A percentile compares a stretch with the other conserved stretches of the same genome.
Evolutionary conservation across 495 filamentous ascomycete species (phyloP).

Genomic region (Ascobolus immersus): DNA sequence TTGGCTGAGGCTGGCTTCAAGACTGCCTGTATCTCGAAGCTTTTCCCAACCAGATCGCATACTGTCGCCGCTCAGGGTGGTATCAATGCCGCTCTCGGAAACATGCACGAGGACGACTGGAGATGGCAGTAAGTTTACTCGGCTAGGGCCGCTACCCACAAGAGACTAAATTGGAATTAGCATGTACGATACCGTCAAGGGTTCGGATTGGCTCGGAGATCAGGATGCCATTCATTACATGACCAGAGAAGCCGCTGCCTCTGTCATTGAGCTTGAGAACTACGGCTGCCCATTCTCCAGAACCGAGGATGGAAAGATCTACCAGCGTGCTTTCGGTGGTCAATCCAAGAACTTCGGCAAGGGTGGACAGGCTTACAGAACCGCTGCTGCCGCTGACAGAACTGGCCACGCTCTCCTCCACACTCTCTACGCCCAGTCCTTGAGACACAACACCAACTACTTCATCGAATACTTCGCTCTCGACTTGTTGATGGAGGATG

Average conservation of each 20-base stretch:
- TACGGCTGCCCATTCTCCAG: constrained; percentile 95
- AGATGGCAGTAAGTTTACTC: constrained; percentile 43
- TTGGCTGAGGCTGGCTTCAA: constrained; percentile 95
- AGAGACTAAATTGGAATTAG: background rate
- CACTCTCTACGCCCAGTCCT: constrained; percentile 92
- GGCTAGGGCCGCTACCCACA: background rate
- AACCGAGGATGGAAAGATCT: constrained; percentile 92
- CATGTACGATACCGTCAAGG: constrained; percentile 99
- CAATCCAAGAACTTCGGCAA: constrained; percentile 88
- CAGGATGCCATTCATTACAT: constrained; percentile 99
- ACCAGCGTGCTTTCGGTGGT: constrained; percentile 93
- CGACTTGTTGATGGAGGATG: constrained; percentile 89
- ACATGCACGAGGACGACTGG: constrained; percentile 88
- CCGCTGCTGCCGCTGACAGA: constrained; percentile 73
- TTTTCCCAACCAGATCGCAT: constrained; percentile 87
- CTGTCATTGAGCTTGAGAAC: constrained; percentile 84
- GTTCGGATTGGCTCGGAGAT: constrained; percentile 93
- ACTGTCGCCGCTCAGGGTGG: constrained; percentile 87
- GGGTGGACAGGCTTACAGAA: constrained; percentile 90
- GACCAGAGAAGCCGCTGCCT: constrained; percentile 79
- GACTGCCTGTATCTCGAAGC: constrained; percentile 91
- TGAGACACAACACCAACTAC: constrained; percentile 94
- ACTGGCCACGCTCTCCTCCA: constrained; percentile 91
- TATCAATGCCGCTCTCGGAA: constrained; percentile 90
- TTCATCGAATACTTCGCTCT: constrained; percentile 98